Percentiles rank a stretch among this genome's conserved stretches.
Conservation (phyloP, 2,329 filamentous ascomycete genomes). For the Penicillium sp. region DNA sequence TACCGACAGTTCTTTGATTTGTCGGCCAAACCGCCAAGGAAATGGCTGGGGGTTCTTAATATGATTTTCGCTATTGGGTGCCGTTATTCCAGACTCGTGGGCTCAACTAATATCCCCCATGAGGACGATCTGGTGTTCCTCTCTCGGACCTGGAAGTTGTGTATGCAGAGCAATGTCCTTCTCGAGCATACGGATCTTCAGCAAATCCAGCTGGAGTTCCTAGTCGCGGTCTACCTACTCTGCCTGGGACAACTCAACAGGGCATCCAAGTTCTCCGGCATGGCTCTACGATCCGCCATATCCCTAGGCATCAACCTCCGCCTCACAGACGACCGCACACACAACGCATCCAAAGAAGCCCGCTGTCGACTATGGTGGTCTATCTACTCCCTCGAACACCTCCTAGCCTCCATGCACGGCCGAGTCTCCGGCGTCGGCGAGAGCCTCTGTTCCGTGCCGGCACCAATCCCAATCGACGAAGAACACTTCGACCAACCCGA, state of each 20-base stretch:
- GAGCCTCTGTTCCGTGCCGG: slow-evolving; percentile 34
- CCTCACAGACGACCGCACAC: slow-evolving; percentile 33
- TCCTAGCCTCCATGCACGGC: slow-evolving; percentile 41
- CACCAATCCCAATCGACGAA: slow-evolving; percentile 38
- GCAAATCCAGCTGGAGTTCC: slow-evolving; percentile 40
- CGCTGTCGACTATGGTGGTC: slow-evolving; percentile 44
- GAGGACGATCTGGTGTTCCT: slow-evolving; percentile 40
- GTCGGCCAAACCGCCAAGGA: slow-evolving; percentile 25
- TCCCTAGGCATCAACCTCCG: slow-evolving; percentile 42
- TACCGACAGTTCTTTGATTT: slow-evolving; percentile 33
- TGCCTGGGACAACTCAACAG: slow-evolving; percentile 42
- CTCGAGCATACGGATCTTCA: slow-evolving; percentile 42
- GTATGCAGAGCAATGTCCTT: slow-evolving; percentile 32
- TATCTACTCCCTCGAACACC: slow-evolving; percentile 39
- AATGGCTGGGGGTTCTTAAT: slow-evolving; percentile 44
- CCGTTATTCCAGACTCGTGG: slow-evolving; percentile 34
- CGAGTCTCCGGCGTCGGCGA: slow-evolving; percentile 38
- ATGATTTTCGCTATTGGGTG: slow-evolving; percentile 45
- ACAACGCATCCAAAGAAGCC: slow-evolving; percentile 37
- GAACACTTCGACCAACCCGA: slow-evolving; percentile 29
- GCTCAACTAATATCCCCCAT: slow-evolving; percentile 22
- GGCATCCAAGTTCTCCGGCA: slow-evolving; percentile 38
- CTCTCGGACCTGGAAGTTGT: slow-evolving; percentile 37
- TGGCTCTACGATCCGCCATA: slow-evolving; percentile 39
- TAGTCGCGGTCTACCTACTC: slow-evolving; percentile 40